Evolutionary conservation across 768 basidiomycete genomes (phyloP).

Genomic region (Cystobasidium tubakii): DNA sequence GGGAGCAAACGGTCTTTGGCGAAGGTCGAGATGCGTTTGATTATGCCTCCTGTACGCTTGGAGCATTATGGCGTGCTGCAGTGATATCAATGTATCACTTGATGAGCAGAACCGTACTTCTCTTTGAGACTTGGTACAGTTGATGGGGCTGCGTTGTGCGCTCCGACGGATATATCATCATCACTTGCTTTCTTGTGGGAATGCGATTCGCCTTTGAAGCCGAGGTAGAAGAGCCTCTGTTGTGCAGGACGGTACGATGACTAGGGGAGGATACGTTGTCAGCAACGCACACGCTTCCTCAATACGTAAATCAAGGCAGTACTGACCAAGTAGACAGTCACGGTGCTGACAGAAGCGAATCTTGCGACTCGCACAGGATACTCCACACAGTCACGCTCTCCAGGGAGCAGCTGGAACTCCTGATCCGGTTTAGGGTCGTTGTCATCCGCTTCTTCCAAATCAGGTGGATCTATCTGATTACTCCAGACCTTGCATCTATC

Average conservation of each 20-base stretch:
- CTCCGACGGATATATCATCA: conserved; percentile 29
- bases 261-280: too few species aligned
- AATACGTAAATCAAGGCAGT: too few species aligned
- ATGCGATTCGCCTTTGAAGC: conserved; percentile 44
- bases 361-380: conserved; percentile 44
- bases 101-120: conserved; percentile 28
- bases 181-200: conserved; percentile 42
- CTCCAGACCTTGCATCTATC: conserved; percentile 39
- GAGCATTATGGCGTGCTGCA: too few species aligned
- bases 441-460: conserved; percentile 37
- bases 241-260: conserved; percentile 16
- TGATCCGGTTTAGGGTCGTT: conserved; percentile 35
- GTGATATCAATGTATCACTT: neutral
- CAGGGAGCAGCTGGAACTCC: conserved; percentile 43
- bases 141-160: conserved; percentile 19
- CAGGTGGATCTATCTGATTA: conserved; percentile 40
- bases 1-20: too few species aligned
- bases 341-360: conserved; percentile 41
- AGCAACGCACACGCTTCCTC: too few species aligned
- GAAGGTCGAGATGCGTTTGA: too few species aligned
- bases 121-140: conserved; percentile 28
- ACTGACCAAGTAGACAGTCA: conserved; percentile 43
- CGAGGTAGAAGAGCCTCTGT: conserved; percentile 40
- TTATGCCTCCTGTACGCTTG: too few species aligned
- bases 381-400: conserved; percentile 40